Evolutionary conservation across 305 asterid genomes (phyloP), one percentile per base, ranked within the genome.

Genomic region (Ajuga reptans): DNA sequence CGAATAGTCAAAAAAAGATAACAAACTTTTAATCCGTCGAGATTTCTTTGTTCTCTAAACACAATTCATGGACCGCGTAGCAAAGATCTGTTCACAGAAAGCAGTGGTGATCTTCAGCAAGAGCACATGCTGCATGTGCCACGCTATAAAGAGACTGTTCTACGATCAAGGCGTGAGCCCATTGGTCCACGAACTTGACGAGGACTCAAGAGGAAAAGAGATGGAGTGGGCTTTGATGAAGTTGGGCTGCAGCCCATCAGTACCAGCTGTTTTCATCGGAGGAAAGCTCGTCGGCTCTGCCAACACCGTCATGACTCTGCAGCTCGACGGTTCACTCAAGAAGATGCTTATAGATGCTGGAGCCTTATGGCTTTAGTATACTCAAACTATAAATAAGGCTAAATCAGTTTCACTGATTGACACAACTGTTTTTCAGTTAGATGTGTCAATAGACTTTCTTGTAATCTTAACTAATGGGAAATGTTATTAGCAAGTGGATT

Each of bases 81-180:
- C 75, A n/a, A 79, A 62, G 37, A 54, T 79, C 11, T 42, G 73
- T 10, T 72, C 83, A 24, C 78, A 75, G 68, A 79, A 75, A 34
- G 83, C 83, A 5, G 92, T 88, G 66, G 90, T 88, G 51, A 81
- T 88, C 33, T 88, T 86, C 83, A 86, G 95, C 85, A 69, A 66
- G 37, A 88, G 85, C 79, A 82, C 82, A 27, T 88, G 95, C 66
- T 88, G 92, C 83, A 88, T 88, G 92, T 84, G 90, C 77, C 90
- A 76, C 58, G 80, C 87, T 14, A 72, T 79, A 29, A 72, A 79
- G 76, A 68, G 83, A 68, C 71, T 79, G 42, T 79, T 79, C 64
- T 79, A 79, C 9, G 84, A 79, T 17, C 84, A 76, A 72, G 84
- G 84, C 9, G 84, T 72, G 68, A 79, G 81, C 69, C 84, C 84